Evolutionary conservation across 352 stramenopile species (phyloP), one percentile per base, ranked within the genome.

Genomic region (Globisporangium orthogonon): DNA sequence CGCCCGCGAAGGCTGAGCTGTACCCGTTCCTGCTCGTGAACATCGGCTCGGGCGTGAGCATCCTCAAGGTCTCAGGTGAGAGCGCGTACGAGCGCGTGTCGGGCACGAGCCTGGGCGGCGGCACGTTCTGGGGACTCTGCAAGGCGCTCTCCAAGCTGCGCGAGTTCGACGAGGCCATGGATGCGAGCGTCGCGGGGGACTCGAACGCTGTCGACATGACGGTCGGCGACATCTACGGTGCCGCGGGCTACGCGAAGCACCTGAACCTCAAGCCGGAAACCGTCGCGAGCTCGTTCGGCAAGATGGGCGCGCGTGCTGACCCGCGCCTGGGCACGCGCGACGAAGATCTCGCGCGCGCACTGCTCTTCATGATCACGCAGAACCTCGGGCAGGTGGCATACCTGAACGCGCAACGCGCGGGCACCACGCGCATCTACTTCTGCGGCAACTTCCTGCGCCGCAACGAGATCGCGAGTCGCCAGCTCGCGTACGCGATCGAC

Each of bases 341-440:
- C 67, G 89, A 97, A 58, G 96, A 99, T 71, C 65, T 98, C 50
- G 94, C 94, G 6, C 77, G 93, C 50, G 93, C 96, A 33, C 71
- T 98, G 41, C 78, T 99, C 28, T 91, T 99, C 37, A 99, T 99
- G 96, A 97, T 99, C 49, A 98, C 97, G 28, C 98, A 98, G 60
- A 99, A 99, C 72, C 93, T 99, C 62, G 96, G 94, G 17, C 80
- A 90, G 56, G 60, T 99, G 6, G 95, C 97, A 18, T 98, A 98
- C 70, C 71, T 99, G 28, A 98, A 98, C 73, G 96, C 97, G 14
- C 80, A 93, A 63, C 78, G 97, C 18, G 85, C 93, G 68, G 78
- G 91, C 41, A 98, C 92, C 23, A 74, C 76, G 33, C 82, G 92
- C 23, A 99, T 99, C 65, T 96, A 97, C 65, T 98, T 98, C 70